phyloP scores from a whole-genome alignment of 495 filamentous ascomycete species.

The Penicillium goetzii region DNA sequence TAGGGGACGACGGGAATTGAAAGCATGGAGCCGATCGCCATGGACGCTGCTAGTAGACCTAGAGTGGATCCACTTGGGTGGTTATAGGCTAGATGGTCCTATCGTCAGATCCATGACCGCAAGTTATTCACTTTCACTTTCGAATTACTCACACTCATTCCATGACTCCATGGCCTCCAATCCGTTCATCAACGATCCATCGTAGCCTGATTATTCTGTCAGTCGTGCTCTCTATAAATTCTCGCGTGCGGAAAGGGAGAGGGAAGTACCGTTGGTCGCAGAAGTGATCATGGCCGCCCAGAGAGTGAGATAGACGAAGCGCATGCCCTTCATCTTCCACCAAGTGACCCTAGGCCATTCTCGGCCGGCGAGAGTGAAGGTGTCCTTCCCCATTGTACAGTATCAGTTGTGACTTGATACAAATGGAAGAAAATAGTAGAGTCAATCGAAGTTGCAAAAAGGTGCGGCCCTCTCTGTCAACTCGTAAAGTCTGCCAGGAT shows the following conservation, averaged over 20 bases:
- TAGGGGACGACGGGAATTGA: slow-evolving; percentile 68
- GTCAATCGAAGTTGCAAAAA: neutral
- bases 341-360: slow-evolving; percentile 45
- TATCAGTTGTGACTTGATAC: neutral
- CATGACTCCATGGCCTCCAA: slow-evolving; percentile 42
- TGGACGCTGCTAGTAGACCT: slow-evolving; percentile 68
- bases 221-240: slow-evolving; percentile 27
- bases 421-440: neutral
- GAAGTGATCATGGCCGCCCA: slow-evolving; percentile 44
- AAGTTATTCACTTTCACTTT: neutral
- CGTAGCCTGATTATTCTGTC: slow-evolving; percentile 54
- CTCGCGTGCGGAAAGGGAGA: neutral
- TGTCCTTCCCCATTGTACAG: slow-evolving; percentile 42
- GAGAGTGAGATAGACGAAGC: slow-evolving; percentile 41
- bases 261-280: slow-evolving; percentile 25
- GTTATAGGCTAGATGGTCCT: slow-evolving; percentile 32
- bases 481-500: neutral
- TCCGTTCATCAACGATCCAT: slow-evolving; percentile 57
- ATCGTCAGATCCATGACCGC: neutral
- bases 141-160: slow-evolving; percentile 28
- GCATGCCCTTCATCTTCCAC: slow-evolving; percentile 46
- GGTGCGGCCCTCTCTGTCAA: neutral
- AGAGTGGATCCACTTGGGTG: slow-evolving; percentile 56
- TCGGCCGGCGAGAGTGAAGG: slow-evolving; percentile 45
- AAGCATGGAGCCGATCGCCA: slow-evolving; percentile 66